Base-by-base conservation (phyloP, 805 yeast species). In the Cyberlindnera nakhonratchasimensis region DNA sequence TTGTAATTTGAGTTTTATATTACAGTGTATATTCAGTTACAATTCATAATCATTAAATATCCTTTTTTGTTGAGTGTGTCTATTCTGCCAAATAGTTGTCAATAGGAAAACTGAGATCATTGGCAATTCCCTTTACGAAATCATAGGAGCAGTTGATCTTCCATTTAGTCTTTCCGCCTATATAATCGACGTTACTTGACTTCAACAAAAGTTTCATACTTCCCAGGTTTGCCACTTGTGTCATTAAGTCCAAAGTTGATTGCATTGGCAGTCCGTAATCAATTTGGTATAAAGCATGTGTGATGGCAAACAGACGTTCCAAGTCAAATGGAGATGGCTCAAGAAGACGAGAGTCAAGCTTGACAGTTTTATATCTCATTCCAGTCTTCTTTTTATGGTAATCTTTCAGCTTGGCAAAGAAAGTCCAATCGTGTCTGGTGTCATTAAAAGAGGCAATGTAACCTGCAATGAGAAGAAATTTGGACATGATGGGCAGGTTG, bases 391-490 rank as follows among this genome's bases (percentile, higher is more conserved):
- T 36, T 54, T 58, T 51, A 17, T 69, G 66, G 16, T 71, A 67
- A 12, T 72, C 77, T 48, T 70, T 76, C 33, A 83, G 66, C 46
- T 72, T 78, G 24, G 96, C 82, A 54, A 86, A 90, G 40, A 76
- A 67, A 39, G 78, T 74, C 54, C 80, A 65, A 61, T 89, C 97
- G 54, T 74, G 74, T 46, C 77, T 75, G 2, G 82, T 79, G 23
- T 82, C 85, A 42, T 79, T 77, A 56, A 76, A 85, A 0, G 96
- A 87, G 1, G 96, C 95, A 36, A 89, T 64, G 59, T 84, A 90
- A 1, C 95, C 81, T 1, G 96, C 87, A 24, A 88, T 73, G 13
- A 89, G 62, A n/a, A 90, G 63, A 55, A 75, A 86, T 55, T 86
- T 84, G 2, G 91, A 74, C 37, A 76, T 72, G 8, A 56, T 58